phyloP scores from a whole-genome alignment of 768 basidiomycete genomes.

The Kwoniella bestiolae region DNA sequence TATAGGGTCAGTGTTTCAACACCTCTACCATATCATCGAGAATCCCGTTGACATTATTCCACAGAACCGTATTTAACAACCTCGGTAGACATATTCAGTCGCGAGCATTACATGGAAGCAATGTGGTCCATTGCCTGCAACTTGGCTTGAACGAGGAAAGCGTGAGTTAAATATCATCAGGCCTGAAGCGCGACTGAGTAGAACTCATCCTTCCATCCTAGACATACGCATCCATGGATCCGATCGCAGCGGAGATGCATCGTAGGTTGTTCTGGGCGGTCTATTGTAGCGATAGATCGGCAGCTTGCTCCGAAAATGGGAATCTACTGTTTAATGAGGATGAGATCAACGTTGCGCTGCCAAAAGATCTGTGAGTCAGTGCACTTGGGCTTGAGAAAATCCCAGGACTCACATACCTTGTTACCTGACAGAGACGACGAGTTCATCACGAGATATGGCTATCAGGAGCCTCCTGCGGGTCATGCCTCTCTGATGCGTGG shows the following conservation, averaged over 20 bases:
- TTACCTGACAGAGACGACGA: not conserved
- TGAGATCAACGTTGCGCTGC: constrained; percentile 10
- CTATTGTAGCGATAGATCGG: constrained; percentile 9
- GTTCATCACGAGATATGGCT: constrained; percentile 4
- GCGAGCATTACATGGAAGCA: constrained; percentile 6
- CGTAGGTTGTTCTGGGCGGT: constrained; percentile 6
- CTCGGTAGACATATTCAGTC: constrained; percentile 6
- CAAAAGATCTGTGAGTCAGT: constrained; percentile 3
- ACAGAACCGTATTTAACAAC: constrained; percentile 5
- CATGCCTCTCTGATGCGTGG: constrained; percentile 8
- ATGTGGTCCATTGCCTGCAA: constrained; percentile 5
- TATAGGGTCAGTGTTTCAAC: not conserved
- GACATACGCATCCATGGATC: constrained; percentile 8
- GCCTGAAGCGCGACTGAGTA: not conserved
- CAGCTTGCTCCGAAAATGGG: constrained; percentile 12
- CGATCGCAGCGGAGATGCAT: not conserved
- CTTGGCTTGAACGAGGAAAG: constrained; percentile 12
- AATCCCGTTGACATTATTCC: not conserved
- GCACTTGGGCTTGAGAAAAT: not conserved
- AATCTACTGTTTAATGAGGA: constrained; percentile 11
- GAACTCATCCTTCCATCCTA: not conserved
- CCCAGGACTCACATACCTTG: not conserved
- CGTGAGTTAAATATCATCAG: not conserved
- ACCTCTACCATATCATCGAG: not conserved
- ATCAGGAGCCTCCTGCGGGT: constrained; percentile 1